Evolutionary conservation across 352 stramenopile species (phyloP).

Genomic region (Phytopythium delawarense): DNA sequence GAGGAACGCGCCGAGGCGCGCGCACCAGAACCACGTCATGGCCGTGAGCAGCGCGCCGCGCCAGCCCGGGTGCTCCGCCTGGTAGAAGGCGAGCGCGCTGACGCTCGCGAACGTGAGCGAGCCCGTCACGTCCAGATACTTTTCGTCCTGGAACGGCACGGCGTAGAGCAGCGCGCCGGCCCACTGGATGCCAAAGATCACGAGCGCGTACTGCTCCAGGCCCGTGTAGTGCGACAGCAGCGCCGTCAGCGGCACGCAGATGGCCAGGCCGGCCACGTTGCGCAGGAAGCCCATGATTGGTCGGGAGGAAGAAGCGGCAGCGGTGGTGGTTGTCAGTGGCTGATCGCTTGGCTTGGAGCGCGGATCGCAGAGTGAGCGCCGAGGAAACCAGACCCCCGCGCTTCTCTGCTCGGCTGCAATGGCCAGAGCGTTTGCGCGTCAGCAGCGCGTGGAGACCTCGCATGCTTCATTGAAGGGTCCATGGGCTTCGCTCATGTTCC

Average conservation of each 20-base stretch:
- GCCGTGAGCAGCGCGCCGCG: conserved; percentile 49
- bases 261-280: conserved; percentile 31
- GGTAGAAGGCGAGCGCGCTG: conserved; percentile 29
- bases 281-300: conserved; percentile 31
- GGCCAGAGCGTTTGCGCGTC: neutral
- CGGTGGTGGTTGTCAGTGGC: neutral
- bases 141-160: conserved; percentile 61
- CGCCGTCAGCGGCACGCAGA: conserved; percentile 33
- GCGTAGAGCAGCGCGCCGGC: conserved; percentile 49
- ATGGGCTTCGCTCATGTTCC: neutral
- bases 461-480: neutral
- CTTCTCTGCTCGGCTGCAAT: neutral
- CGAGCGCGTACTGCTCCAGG: conserved; percentile 38
- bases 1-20: conserved; percentile 69
- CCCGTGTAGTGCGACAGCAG: conserved; percentile 32
- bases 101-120: conserved; percentile 58
- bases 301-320: too few relatives aligned
- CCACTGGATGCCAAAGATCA: conserved; percentile 60
- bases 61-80: conserved; percentile 30
- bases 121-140: conserved; percentile 74
- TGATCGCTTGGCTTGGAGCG: neutral
- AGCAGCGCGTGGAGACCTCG: too few relatives aligned
- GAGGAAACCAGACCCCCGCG: neutral
- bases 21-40: conserved; percentile 63
- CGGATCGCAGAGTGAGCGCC: neutral